A percentile compares a stretch with the other conserved stretches of the same genome.
phyloP scores from a whole-genome alignment of 2,329 filamentous ascomycete genomes.

The Sclerotinia sclerotiorum region DNA sequence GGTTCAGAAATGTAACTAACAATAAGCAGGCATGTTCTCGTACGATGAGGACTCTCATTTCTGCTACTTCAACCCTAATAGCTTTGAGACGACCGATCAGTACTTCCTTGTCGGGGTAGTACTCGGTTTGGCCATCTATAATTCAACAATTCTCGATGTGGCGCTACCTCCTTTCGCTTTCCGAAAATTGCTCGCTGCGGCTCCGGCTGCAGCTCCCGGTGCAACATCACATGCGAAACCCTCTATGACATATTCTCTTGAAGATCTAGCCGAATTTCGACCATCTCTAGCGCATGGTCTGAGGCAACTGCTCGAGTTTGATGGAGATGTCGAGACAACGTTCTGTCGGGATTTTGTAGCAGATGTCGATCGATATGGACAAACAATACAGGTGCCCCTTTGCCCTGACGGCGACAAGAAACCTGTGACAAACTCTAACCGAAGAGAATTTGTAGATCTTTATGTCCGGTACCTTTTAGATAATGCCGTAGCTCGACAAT shows the following conservation, averaged over 20 bases:
- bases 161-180: conserved; percentile 87
- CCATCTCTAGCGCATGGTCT: conserved; percentile 75
- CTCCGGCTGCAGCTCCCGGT: conserved; percentile 59
- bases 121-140: conserved; percentile 88
- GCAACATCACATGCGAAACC: conserved; percentile 57
- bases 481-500: conserved; percentile 74
- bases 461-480: conserved; percentile 82
- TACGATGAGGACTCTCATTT: conserved; percentile 89
- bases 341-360: conserved; percentile 83
- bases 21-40: conserved; percentile 71
- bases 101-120: conserved; percentile 88
- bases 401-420: conserved; percentile 70
- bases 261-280: conserved; percentile 80
- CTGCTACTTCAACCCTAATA: conserved; percentile 91
- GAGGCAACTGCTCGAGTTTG: conserved; percentile 73
- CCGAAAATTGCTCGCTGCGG: conserved; percentile 77
- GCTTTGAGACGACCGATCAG: conserved; percentile 87
- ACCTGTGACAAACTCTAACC: conserved; percentile 79
- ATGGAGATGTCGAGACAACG: conserved; percentile 76
- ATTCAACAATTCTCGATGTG: conserved; percentile 88
- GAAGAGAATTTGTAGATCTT: conserved; percentile 81
- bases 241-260: conserved; percentile 70
- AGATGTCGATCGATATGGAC: conserved; percentile 75
- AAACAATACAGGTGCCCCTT: conserved; percentile 64
- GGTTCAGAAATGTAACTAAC: conserved; percentile 25